Percentiles rank a stretch among this genome's conserved stretches.
These are phyloP conservation scores for Dictyostelium intermedium DNA, from an alignment of 78 protist genomes.

Conservation along the genomic window DNA sequence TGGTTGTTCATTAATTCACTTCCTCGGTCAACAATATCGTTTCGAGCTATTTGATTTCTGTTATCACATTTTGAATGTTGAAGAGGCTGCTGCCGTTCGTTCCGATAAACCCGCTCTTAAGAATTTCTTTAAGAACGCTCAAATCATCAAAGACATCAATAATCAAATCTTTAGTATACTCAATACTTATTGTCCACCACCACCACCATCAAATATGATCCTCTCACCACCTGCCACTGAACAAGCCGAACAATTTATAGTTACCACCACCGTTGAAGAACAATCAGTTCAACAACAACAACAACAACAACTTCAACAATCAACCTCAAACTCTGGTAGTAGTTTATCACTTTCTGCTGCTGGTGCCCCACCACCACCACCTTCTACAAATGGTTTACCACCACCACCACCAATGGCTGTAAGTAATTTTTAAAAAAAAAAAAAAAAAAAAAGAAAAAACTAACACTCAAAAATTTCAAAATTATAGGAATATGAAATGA, in stretches of 20 bases:
- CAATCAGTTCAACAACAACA: not conserved
- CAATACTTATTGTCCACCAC: slow-evolving; percentile 72
- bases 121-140: slow-evolving; percentile 64
- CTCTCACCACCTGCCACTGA: slow-evolving; percentile 75
- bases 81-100: slow-evolving; percentile 75
- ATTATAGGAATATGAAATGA: not conserved
- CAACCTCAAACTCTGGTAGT: not conserved
- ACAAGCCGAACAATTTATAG: slow-evolving; percentile 74
- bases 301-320: not conserved
- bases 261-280: slow-evolving; percentile 63
- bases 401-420: slow-evolving; percentile 23
- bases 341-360: not conserved
- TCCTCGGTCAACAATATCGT: slow-evolving; percentile 86
- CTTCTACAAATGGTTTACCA: not conserved
- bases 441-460: not conserved
- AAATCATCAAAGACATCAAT: slow-evolving; percentile 64
- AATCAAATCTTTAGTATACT: slow-evolving; percentile 71
- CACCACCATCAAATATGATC: slow-evolving; percentile 61
- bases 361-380: slow-evolving; percentile 73
- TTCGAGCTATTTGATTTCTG: slow-evolving; percentile 87
- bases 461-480: not conserved
- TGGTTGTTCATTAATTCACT: slow-evolving; percentile 85
- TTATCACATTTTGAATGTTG: slow-evolving; percentile 85
- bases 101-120: slow-evolving; percentile 46
- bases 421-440: not conserved